A percentile compares a stretch with the other conserved stretches of the same genome.
These are phyloP conservation scores for Kwoniella mangroviensis DNA, from an alignment of 768 basidiomycete genomes.

Conservation along the genomic window DNA sequence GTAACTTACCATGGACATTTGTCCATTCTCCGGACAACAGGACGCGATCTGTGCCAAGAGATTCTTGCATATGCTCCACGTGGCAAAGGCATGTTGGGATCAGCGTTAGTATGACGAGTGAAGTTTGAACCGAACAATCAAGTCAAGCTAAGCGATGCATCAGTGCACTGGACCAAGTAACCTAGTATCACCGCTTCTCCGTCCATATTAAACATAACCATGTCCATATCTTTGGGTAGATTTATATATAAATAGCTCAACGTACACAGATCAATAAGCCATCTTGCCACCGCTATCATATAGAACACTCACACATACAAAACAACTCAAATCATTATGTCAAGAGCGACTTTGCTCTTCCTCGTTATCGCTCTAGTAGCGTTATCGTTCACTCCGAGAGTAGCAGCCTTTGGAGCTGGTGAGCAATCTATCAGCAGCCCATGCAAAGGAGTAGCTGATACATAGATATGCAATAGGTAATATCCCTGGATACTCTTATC, in stretches of 20 bases:
- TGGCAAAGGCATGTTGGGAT: background rate
- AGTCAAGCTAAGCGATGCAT: background rate
- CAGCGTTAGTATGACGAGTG: conserved; percentile 1
- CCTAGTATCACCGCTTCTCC: background rate
- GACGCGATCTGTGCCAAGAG: conserved; percentile 8
- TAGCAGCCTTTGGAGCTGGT: conserved; percentile 55
- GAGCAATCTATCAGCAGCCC: conserved; percentile 9
- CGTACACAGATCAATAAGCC: background rate
- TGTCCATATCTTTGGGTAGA: background rate
- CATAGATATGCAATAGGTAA: conserved; percentile 74
- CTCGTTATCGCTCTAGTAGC: conserved; percentile 42
- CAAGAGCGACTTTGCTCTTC: conserved; percentile 29
- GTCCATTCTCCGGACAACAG: background rate
- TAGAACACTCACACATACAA: background rate
- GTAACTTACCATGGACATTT: conserved; percentile 5
- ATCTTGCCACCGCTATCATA: conserved; percentile 11
- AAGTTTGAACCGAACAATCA: conserved; percentile 1
- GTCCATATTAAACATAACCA: background rate
- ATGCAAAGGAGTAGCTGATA: background rate
- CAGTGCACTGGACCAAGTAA: background rate
- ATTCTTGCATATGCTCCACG: background rate
- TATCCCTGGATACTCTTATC: conserved; percentile 79
- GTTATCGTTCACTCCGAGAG: conserved; percentile 46
- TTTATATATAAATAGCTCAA: background rate
- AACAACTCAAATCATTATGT: conserved; percentile 25